Evolutionary conservation across 1,139 yeast species (phyloP), one percentile per base, ranked within the genome.

Genomic region (Scheffersomyces illinoinensis): DNA sequence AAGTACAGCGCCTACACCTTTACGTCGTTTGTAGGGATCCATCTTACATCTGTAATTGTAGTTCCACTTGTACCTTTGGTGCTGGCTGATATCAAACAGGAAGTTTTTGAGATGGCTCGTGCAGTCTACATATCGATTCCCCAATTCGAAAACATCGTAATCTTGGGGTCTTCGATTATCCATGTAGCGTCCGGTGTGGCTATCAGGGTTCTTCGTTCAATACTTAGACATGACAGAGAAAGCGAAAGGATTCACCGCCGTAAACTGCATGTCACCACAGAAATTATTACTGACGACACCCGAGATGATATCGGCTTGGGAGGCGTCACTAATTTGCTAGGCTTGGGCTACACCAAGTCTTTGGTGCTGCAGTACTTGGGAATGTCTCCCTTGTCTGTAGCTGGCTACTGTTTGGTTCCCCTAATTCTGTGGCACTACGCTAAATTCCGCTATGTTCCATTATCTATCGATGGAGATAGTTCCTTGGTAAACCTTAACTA

Each of bases 1-100:
- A 85, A 85, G 66, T 88, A 86, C 71, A 84, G 91, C 24, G 86
- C 91, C 0, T 82, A 85, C 58, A 76, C 86, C 12, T 86, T 90
- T 67, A 67, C 84, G 0, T 75, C 82, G 1, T 90, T 90, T 66
- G 71, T 87, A 5, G 81, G 85, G 0, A 71, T 90, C 23, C 96
- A 90, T 68, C 71, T 85, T 0, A 65, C 85, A 1, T 78, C 89
- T 0, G 90, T 88, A 5, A 75, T 85, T 0, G 64, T 84, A 0
- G 78, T 85, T 0, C 96, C 96, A 0, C 72, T 83, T 1, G 53
- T 76, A 17, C 66, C 68, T 12, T 68, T 75, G 6, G 62, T 86
- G 6, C 83, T 87, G 1, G 75, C 74, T 0, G 64, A 59, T 17
- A 57, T 78, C 2, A 85, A 85, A 14, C 84, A 88, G 59, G 87